Evolutionary conservation across 495 filamentous ascomycete genomes (phyloP).

Genomic region (Acidiella bohemica): DNA sequence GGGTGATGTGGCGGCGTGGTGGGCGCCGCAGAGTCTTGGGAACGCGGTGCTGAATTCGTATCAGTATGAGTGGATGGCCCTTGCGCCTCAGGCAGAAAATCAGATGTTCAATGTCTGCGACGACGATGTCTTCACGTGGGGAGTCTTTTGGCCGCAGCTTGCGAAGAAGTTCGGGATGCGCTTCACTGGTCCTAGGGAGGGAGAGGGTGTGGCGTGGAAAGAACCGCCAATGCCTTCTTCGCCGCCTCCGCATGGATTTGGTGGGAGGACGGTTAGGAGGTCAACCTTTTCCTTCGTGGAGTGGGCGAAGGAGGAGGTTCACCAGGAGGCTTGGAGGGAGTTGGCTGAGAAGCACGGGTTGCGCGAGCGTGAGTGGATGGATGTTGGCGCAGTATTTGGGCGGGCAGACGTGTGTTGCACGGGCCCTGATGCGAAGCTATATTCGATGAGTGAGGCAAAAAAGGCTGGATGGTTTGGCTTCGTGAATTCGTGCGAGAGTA

Average conservation of each 20-base stretch:
- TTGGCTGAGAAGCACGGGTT: conserved; percentile 18
- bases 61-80: conserved; percentile 37
- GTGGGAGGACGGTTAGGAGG: conserved; percentile 17
- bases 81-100: conserved; percentile 27
- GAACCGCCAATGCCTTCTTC: conserved; percentile 19
- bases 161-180: conserved; percentile 32
- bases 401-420: conserved; percentile 18
- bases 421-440: conserved; percentile 6
- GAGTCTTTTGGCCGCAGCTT: conserved; percentile 34
- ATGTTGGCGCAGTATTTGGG: conserved; percentile 22
- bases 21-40: conserved; percentile 28
- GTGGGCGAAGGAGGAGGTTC: conserved; percentile 32
- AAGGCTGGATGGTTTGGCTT: conserved; percentile 31
- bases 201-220: neutral
- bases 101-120: conserved; percentile 37
- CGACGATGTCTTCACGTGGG: conserved; percentile 34
- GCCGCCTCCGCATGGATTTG: conserved; percentile 24
- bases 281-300: conserved; percentile 30
- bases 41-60: conserved; percentile 33
- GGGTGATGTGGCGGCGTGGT: conserved; percentile 31
- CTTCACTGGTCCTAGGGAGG: conserved; percentile 18
- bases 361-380: conserved; percentile 18
- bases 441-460: conserved; percentile 22
- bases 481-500: conserved; percentile 29
- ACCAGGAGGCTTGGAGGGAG: conserved; percentile 30